Conservation (phyloP, 2,329 filamentous ascomycete genomes). For the Diplodia sapinea region DNA sequence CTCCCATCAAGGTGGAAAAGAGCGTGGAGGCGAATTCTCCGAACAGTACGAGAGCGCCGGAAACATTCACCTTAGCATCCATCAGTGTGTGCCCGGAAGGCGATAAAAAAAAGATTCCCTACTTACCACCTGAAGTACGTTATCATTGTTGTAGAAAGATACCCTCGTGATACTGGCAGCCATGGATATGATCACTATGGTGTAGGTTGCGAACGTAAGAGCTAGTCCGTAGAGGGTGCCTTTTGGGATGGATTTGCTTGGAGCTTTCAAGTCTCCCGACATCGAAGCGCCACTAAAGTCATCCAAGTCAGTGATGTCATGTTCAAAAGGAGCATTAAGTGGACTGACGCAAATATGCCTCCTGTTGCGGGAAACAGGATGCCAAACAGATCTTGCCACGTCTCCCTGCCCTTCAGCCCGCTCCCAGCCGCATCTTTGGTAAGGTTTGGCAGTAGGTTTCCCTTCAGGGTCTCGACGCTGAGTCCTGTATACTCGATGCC, state of each 20-base stretch:
- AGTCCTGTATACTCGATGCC: conserved; percentile 79
- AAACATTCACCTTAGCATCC: conserved; percentile 68
- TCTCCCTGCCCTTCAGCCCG: conserved; percentile 67
- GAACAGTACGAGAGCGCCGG: conserved; percentile 72
- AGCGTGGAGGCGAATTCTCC: conserved; percentile 83
- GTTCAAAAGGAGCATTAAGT: background rate
- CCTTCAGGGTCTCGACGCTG: conserved; percentile 70
- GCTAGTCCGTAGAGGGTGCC: conserved; percentile 81
- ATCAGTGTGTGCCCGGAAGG: background rate
- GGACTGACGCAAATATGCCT: conserved; percentile 61
- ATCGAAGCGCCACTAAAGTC: conserved; percentile 76
- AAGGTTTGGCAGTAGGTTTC: conserved; percentile 74
- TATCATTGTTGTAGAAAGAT: conserved; percentile 75
- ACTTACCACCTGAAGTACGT: conserved; percentile 74
- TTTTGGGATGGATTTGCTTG: conserved; percentile 81
- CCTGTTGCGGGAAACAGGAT: conserved; percentile 79
- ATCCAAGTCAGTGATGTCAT: conserved; percentile 4
- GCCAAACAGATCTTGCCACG: conserved; percentile 82
- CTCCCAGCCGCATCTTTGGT: conserved; percentile 67
- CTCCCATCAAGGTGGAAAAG: conserved; percentile 86
- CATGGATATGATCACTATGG: conserved; percentile 78
- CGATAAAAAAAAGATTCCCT: conserved; percentile 14
- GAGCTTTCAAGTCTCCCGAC: conserved; percentile 84
- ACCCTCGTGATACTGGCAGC: conserved; percentile 75
- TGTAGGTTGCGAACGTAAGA: conserved; percentile 77